Evolutionary conservation across 2,329 filamentous ascomycete species (phyloP), one percentile per base, ranked within the genome.

Genomic region (Elsinoe fawcettii): DNA sequence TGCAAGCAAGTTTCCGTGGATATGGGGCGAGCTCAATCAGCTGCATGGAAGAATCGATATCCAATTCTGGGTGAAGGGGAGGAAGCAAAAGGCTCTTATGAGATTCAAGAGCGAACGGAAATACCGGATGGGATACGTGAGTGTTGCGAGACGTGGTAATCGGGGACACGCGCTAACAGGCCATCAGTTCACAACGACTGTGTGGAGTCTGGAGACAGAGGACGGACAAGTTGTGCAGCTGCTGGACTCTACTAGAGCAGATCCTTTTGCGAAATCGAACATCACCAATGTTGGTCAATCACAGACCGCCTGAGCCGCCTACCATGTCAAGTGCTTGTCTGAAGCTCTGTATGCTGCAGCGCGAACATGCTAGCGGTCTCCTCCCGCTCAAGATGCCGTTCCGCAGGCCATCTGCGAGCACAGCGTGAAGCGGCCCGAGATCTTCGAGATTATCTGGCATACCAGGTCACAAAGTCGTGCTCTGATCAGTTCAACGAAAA

Each of bases 41-140:
- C 74, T 97, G 70, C 90, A 92, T 73, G 93, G 93, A 22, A 79
- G 83, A 65, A 96, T 99, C 70, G 80, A 97, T 77, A 88, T 99
- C 59, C 76, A 75, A 57, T 97, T 96, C 71, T 80, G 82, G 74
- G 93, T 99, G 25, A 89, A 88, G 74, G 93, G 93, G 39, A 88
- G 83, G 27, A 84, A 79, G 69, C 76, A 74, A 58, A 75, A 77
- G 63, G 93, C 84, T 6, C 78, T 83, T 68, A 93, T 96, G 81
- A 81, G 82, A 67, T 95, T 99, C 72, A 81, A 79, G 64, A 93
- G 88, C 75, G 77, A 81, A 69, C 80, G 93, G 67, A 84, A 80
- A 63, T 80, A 81, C 51, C 80, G 81, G 63, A 81, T 81, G 70
- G 80, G 81, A 27, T 78, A 71, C 69, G 78, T 81, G 64, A 72